These are phyloP conservation scores for Vicia sativa DNA, from an alignment of 306 rosid genomes.

Conservation along the genomic window DNA sequence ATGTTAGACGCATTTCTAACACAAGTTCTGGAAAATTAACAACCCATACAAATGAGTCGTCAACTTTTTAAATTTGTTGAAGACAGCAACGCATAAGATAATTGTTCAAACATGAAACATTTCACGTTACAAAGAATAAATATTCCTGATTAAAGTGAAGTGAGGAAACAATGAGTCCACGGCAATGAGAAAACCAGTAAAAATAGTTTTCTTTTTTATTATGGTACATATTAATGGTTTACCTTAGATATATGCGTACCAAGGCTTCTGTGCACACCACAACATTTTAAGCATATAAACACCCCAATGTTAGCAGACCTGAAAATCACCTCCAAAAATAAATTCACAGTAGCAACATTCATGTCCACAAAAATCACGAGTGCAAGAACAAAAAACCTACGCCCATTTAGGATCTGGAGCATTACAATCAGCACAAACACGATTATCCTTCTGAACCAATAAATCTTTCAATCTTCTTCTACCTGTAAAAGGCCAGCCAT, in stretches of 20 bases:
- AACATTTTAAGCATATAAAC: slow-evolving; percentile 92
- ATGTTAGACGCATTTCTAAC: background rate
- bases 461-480: slow-evolving; percentile 76
- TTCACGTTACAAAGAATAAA: background rate
- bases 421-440: slow-evolving; percentile 88
- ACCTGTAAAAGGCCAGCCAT: slow-evolving; percentile 58
- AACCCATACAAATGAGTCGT: slow-evolving; percentile 22
- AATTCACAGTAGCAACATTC: slow-evolving; percentile 6
- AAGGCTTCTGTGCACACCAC: slow-evolving; percentile 95
- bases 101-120: slow-evolving; percentile 15
- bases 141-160: background rate
- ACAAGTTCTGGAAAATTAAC: slow-evolving; percentile 31
- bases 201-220: slow-evolving; percentile 43
- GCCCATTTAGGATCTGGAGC: slow-evolving; percentile 99
- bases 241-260: slow-evolving; percentile 98
- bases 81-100: slow-evolving; percentile 9
- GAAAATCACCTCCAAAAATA: slow-evolving; percentile 41
- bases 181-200: slow-evolving; percentile 31
- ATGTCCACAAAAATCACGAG: slow-evolving; percentile 4
- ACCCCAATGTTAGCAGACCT: slow-evolving; percentile 98
- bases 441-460: slow-evolving; percentile 75
- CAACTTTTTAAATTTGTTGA: slow-evolving; percentile 29
- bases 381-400: slow-evolving; percentile 54
- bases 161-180: slow-evolving; percentile 18
- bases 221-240: slow-evolving; percentile 28